A percentile compares a stretch with the other conserved stretches of the same genome.
Evolutionary conservation across 2,329 filamentous ascomycete genomes (phyloP).

Genomic region (Madurella mycetomatis): DNA sequence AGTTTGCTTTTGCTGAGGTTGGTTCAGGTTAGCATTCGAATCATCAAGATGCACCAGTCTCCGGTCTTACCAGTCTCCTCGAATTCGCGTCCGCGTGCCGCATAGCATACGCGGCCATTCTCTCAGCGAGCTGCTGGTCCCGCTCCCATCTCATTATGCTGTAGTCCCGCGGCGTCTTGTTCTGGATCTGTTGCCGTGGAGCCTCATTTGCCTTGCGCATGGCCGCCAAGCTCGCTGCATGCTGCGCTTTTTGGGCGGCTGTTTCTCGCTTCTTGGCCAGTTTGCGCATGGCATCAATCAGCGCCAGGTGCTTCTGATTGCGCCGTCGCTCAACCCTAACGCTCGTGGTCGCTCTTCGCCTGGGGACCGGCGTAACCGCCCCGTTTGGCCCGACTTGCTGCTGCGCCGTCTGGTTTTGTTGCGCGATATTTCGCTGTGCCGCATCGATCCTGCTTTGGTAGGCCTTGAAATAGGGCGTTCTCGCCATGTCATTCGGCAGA

Average conservation of each 20-base stretch:
- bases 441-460: slow-evolving; percentile 59
- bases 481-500: slow-evolving; percentile 85
- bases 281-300: slow-evolving; percentile 94
- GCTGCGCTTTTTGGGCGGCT: slow-evolving; percentile 78
- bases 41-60: neutral
- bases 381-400: slow-evolving; percentile 33
- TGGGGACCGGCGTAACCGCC: slow-evolving; percentile 48
- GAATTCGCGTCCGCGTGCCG: slow-evolving; percentile 34
- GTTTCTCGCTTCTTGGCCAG: slow-evolving; percentile 91
- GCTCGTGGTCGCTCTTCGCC: slow-evolving; percentile 70
- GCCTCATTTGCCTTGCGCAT: slow-evolving; percentile 76
- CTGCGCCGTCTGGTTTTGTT: slow-evolving; percentile 49
- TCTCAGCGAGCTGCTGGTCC: slow-evolving; percentile 63
- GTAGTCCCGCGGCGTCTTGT: slow-evolving; percentile 83
- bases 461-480: slow-evolving; percentile 87
- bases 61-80: slow-evolving; percentile 30
- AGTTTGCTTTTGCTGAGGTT: slow-evolving; percentile 26
- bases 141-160: slow-evolving; percentile 84
- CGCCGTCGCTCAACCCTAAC: slow-evolving; percentile 81
- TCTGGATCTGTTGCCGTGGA: slow-evolving; percentile 40
- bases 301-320: slow-evolving; percentile 78
- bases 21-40: slow-evolving; percentile 1
- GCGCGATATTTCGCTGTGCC: slow-evolving; percentile 51
- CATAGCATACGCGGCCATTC: slow-evolving; percentile 43
- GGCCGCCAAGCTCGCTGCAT: slow-evolving; percentile 69